These are phyloP conservation scores for Hirsutella minnesotensis DNA, from an alignment of 2,329 filamentous ascomycete genomes.

Conservation along the genomic window DNA sequence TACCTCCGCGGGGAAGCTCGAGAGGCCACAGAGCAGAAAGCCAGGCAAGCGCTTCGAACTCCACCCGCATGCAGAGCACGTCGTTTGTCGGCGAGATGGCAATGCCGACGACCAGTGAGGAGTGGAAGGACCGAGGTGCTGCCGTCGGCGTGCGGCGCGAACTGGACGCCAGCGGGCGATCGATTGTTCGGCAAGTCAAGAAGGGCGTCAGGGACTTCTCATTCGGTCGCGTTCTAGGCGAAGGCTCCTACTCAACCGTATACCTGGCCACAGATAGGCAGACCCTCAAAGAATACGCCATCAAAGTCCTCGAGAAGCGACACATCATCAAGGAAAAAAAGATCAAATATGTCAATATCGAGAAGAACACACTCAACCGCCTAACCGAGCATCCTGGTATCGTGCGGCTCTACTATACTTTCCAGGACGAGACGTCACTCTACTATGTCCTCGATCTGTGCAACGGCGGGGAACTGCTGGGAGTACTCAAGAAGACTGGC, in stretches of 20 bases:
- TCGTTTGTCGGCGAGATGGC: conserved; percentile 25
- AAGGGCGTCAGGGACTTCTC: conserved; percentile 96
- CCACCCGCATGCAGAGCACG: conserved; percentile 11
- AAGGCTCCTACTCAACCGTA: conserved; percentile 96
- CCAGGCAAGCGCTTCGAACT: conserved; percentile 35
- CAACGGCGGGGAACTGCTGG: conserved; percentile 81
- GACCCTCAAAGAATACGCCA: conserved; percentile 89
- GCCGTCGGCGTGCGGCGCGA: conserved; percentile 74
- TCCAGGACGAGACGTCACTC: conserved; percentile 89
- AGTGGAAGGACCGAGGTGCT: conserved; percentile 94
- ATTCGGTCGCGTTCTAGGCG: conserved; percentile 81
- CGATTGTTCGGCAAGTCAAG: conserved; percentile 74
- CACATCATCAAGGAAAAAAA: conserved; percentile 99
- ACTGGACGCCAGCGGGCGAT: conserved; percentile 72
- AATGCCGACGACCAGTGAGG: conserved; percentile 55
- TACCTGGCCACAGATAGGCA: conserved; percentile 86
- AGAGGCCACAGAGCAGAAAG: conserved; percentile 59
- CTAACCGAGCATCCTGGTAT: conserved; percentile 94
- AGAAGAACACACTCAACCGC: conserved; percentile 94
- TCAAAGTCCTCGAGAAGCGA: conserved; percentile 95
- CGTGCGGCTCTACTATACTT: conserved; percentile 94
- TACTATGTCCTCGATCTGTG: conserved; percentile 96
- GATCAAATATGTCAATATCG: conserved; percentile 99
- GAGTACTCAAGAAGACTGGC: conserved; percentile 84
- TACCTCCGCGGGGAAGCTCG: conserved; percentile 68